Evolutionary conservation across 805 yeast genomes (phyloP).

Genomic region (Candida vaughaniae): DNA sequence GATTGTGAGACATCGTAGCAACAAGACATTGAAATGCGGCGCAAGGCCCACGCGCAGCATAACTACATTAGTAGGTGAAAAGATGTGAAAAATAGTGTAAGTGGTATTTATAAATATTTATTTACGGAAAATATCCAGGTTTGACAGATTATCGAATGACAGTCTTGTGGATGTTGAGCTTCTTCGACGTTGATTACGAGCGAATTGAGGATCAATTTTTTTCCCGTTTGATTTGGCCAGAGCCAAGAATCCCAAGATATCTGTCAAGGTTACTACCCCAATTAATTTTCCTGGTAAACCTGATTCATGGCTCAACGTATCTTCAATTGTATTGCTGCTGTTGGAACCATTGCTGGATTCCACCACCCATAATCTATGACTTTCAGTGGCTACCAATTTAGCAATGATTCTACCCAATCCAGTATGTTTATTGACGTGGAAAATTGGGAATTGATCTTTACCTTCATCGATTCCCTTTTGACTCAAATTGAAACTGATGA

Average conservation of each 20-base stretch:
- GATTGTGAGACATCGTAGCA: too few species aligned
- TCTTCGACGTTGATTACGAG: constrained; percentile 86
- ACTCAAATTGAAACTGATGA: constrained; percentile 80
- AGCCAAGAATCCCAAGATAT: constrained; percentile 79
- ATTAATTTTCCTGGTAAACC: constrained; percentile 77
- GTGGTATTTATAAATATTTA: too few species aligned
- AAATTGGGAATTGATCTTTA: constrained; percentile 94
- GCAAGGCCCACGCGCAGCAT: too few species aligned
- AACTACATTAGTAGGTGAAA: neutral
- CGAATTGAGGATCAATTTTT: constrained; percentile 77
- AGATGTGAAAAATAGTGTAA: neutral
- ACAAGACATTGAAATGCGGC: too few species aligned
- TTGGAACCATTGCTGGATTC: constrained; percentile 27
- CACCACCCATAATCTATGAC: constrained; percentile 87
- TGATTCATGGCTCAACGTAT: constrained; percentile 12
- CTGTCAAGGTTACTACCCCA: constrained; percentile 92
- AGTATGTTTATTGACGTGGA: constrained; percentile 80
- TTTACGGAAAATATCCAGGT: constrained; percentile 11
- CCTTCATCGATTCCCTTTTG: constrained; percentile 92
- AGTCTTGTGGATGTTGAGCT: constrained; percentile 36
- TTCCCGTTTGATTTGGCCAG: constrained; percentile 60
- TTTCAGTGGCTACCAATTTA: constrained; percentile 89
- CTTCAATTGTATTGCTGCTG: constrained; percentile 14
- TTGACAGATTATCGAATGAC: constrained; percentile 10
- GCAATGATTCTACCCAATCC: constrained; percentile 89